phyloP scores from a whole-genome alignment of 139 green algal species.

The Chlamydomonas schloesseri region DNA sequence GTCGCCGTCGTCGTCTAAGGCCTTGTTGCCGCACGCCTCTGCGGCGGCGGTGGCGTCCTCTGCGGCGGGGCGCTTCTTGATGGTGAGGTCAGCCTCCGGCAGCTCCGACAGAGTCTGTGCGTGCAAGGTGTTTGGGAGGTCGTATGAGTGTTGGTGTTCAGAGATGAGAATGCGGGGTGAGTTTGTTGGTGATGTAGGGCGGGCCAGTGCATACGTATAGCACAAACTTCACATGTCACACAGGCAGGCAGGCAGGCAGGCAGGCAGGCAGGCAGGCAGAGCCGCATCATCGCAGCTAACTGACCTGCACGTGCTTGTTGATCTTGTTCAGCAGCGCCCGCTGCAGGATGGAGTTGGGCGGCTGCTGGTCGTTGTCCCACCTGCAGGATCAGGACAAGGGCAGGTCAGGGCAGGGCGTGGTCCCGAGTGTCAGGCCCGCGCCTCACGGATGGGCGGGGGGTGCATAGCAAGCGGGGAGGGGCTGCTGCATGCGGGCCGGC shows the following conservation, averaged over 20 bases:
- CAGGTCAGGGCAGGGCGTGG: no score
- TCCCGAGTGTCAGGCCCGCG: no score
- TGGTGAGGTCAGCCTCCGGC: slow-evolving; percentile 23
- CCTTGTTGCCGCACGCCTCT: neutral
- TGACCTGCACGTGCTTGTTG: neutral
- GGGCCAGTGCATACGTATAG: no score
- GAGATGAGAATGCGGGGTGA: no score
- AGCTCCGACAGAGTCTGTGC: slow-evolving; percentile 25
- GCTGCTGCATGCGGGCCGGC: no score
- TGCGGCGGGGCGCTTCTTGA: slow-evolving; percentile 20
- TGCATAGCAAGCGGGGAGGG: no score
- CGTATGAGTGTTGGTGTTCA: neutral
- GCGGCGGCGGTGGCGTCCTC: neutral
- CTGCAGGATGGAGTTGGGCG: slow-evolving; percentile 49
- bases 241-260: no score
- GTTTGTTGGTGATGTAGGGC: no score
- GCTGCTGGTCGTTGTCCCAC: slow-evolving; percentile 12
- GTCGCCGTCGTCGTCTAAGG: neutral
- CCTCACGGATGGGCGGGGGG: neutral
- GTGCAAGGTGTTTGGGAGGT: no score
- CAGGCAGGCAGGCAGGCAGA: no score
- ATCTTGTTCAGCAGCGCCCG: slow-evolving; percentile 39
- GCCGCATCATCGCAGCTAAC: no score
- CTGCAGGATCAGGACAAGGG: neutral
- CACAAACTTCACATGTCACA: no score